These are phyloP conservation scores for Saitoella complicata DNA, from an alignment of 805 yeast genomes.

Conservation along the genomic window DNA sequence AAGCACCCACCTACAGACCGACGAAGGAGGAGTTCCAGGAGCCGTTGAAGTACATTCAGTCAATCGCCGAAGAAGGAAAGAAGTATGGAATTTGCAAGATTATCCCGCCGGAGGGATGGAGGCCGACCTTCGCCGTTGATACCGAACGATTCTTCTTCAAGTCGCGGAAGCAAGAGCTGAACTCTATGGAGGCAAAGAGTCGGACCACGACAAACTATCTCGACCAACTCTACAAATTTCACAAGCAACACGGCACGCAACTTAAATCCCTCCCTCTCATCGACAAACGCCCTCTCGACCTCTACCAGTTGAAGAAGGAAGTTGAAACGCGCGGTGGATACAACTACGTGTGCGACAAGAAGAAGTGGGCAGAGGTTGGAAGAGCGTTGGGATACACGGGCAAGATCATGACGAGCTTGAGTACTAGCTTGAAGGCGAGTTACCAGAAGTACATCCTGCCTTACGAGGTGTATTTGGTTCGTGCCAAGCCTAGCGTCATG, in stretches of 20 bases:
- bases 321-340: conserved; percentile 19
- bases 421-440: conserved; percentile 47
- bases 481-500: conserved; percentile 12
- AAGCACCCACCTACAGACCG: conserved; percentile 44
- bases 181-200: conserved; percentile 22
- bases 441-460: conserved; percentile 16
- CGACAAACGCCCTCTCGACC: conserved; percentile 16
- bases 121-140: conserved; percentile 24
- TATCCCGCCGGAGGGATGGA: conserved; percentile 39
- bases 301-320: conserved; percentile 18
- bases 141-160: conserved; percentile 20
- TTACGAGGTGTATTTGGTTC: conserved; percentile 16
- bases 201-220: conserved; percentile 20
- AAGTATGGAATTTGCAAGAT: conserved; percentile 63
- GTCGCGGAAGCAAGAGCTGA: conserved; percentile 21
- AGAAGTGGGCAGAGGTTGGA: conserved; percentile 68
- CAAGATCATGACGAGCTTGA: conserved; percentile 51
- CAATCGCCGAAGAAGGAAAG: conserved; percentile 34
- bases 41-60: conserved; percentile 51
- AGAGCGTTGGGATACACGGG: conserved; percentile 66
- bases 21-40: conserved; percentile 39
- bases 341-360: conserved; percentile 12
- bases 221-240: conserved; percentile 21
- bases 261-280: conserved; percentile 15
- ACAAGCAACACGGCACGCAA: conserved; percentile 15